Evolutionary conservation across 495 filamentous ascomycete species (phyloP).

Genomic region (Apodospora peruviana): DNA sequence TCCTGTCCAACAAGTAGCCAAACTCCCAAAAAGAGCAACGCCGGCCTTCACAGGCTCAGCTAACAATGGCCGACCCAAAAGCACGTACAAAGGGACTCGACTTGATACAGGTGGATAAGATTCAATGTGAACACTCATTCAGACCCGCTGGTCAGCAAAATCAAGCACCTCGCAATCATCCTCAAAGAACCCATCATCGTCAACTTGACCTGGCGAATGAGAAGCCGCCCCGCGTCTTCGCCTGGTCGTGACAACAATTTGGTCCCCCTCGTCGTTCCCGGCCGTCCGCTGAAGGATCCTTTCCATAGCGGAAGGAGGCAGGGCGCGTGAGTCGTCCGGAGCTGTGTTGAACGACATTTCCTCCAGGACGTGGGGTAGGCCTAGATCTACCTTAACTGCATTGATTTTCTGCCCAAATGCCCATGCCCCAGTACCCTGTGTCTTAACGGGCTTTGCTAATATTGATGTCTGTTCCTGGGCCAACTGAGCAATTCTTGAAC

Average conservation of each 20-base stretch:
- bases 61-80: no score
- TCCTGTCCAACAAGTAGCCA: no score
- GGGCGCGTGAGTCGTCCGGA: conserved; percentile 43
- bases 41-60: no score
- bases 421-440: conserved; percentile 56
- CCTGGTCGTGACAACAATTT: conserved; percentile 75
- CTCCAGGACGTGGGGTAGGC: conserved; percentile 42
- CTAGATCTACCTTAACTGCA: conserved; percentile 57
- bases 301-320: conserved; percentile 53
- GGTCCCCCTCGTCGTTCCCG: conserved; percentile 60
- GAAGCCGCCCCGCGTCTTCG: conserved; percentile 52
- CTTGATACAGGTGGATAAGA: no score
- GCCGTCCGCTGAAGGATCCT: conserved; percentile 55
- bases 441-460: not conserved
- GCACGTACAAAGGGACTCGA: no score
- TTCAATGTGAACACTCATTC: no score
- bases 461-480: not conserved
- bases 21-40: no score
- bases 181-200: conserved; percentile 81
- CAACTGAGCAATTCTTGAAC: conserved; percentile 2
- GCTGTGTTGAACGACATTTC: conserved; percentile 50
- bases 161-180: conserved; percentile 91
- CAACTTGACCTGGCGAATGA: conserved; percentile 43
- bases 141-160: conserved; percentile 82
- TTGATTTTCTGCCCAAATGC: conserved; percentile 63